A percentile compares a stretch with the other conserved stretches of the same genome.
phyloP scores from a whole-genome alignment of 305 asterid species.

The Fraxinus angustifolia region DNA sequence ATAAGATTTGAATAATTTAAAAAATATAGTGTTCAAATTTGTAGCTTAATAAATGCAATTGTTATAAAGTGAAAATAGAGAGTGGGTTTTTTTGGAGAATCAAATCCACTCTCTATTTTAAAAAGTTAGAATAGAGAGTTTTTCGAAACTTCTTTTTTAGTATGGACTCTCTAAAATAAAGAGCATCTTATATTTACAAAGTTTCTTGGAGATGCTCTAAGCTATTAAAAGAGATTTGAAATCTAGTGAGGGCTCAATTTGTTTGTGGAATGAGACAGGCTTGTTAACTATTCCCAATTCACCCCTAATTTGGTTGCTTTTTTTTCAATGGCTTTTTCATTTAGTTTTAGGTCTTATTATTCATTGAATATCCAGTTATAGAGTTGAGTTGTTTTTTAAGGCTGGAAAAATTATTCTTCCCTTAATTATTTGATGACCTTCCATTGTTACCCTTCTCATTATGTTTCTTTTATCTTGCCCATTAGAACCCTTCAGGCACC shows the following conservation, averaged over 20 bases:
- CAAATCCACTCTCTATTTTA: neutral
- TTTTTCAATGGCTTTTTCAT: neutral
- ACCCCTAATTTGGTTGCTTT: neutral
- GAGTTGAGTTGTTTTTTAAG: neutral
- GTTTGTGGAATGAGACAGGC: neutral
- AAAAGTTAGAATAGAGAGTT: neutral
- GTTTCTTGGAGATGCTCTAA: neutral
- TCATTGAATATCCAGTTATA: neutral
- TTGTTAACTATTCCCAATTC: neutral
- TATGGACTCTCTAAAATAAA: neutral
- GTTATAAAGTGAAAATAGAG: neutral
- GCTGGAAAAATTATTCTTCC: neutral
- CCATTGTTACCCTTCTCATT: neutral
- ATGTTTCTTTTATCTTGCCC: neutral
- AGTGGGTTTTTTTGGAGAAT: neutral
- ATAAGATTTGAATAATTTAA: neutral
- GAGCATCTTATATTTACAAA: neutral
- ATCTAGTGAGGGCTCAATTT: neutral
- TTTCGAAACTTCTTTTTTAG: neutral
- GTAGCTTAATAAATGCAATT: neutral
- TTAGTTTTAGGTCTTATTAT: neutral
- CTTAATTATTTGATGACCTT: neutral
- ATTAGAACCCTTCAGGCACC: neutral
- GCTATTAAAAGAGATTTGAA: neutral
- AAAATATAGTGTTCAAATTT: no score